A percentile compares a stretch with the other conserved stretches of the same genome.
Conservation (phyloP, 2,329 filamentous ascomycete species). For the Immersiporthe knoxdaviesiana region DNA sequence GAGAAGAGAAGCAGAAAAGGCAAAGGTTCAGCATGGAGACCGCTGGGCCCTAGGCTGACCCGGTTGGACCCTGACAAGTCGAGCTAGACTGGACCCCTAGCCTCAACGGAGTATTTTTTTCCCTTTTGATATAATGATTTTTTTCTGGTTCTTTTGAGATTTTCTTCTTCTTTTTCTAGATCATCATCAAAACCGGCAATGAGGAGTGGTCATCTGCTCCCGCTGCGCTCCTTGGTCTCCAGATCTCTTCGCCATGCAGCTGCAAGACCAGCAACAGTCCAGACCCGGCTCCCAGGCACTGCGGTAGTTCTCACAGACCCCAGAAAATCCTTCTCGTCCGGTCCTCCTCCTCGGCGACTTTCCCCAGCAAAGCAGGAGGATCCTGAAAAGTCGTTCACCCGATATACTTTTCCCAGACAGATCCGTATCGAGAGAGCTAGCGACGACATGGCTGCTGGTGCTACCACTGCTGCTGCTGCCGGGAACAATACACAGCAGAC, state of each 20-base stretch:
- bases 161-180: neutral
- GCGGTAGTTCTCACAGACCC: slow-evolving; percentile 11
- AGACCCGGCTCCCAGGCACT: slow-evolving; percentile 19
- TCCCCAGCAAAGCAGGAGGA: slow-evolving; percentile 6
- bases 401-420: slow-evolving; percentile 29
- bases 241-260: slow-evolving; percentile 22
- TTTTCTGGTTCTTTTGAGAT: neutral
- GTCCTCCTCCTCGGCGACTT: slow-evolving; percentile 9
- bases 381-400: slow-evolving; percentile 18
- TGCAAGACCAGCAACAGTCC: slow-evolving; percentile 18
- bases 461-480: too few relatives aligned
- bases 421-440: slow-evolving; percentile 35
- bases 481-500: slow-evolving; percentile 30
- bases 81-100: neutral
- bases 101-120: neutral
- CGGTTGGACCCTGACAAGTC: slow-evolving; percentile 1
- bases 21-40: neutral
- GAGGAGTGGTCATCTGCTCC: slow-evolving; percentile 16
- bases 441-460: slow-evolving; percentile 28
- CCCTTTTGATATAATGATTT: neutral
- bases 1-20: too few relatives aligned
- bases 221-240: slow-evolving; percentile 3
- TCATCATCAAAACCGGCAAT: slow-evolving; percentile 14
- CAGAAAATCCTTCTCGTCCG: slow-evolving; percentile 27
- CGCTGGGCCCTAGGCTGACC: neutral